These are phyloP conservation scores for Cercospora sp. DNA, from an alignment of 2,329 filamentous ascomycete species.

Conservation along the genomic window DNA sequence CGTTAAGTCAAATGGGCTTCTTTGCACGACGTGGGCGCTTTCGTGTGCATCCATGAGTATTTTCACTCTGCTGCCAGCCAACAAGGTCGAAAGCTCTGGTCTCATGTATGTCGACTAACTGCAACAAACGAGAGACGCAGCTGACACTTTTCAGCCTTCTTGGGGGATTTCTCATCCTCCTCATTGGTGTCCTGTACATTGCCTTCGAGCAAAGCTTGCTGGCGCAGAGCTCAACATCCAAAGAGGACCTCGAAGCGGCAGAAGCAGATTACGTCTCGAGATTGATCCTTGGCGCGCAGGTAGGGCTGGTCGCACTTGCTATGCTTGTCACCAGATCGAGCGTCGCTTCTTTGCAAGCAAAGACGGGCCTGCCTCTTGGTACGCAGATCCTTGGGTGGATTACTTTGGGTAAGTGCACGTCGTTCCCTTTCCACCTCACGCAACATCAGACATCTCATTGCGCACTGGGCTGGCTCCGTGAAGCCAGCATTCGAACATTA, in stretches of 20 bases:
- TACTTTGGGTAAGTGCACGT: conserved; percentile 60
- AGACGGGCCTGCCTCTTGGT: conserved; percentile 77
- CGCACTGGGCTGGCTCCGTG: not conserved
- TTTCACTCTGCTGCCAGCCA: conserved; percentile 85
- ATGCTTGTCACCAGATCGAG: conserved; percentile 87
- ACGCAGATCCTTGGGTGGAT: conserved; percentile 86
- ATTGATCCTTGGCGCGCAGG: conserved; percentile 65
- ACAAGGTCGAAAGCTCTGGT: conserved; percentile 75
- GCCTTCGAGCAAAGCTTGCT: conserved; percentile 69
- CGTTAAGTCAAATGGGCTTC: conserved; percentile 61
- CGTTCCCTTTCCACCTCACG: not conserved
- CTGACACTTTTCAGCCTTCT: conserved; percentile 55
- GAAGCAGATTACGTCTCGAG: conserved; percentile 54
- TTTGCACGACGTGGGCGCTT: conserved; percentile 70
- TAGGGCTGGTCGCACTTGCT: conserved; percentile 76
- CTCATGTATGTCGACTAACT: conserved; percentile 63
- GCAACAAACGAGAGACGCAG: not conserved
- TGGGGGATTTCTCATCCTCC: conserved; percentile 76
- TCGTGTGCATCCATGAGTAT: conserved; percentile 82
- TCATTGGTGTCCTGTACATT: conserved; percentile 75
- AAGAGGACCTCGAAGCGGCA: conserved; percentile 34
- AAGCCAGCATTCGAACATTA: not conserved
- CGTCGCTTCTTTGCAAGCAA: conserved; percentile 79
- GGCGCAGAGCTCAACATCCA: conserved; percentile 41
- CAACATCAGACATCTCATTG: not conserved